These are phyloP conservation scores for Beauveria brongniartii DNA, from an alignment of 2,329 filamentous ascomycete genomes.

Conservation along the genomic window DNA sequence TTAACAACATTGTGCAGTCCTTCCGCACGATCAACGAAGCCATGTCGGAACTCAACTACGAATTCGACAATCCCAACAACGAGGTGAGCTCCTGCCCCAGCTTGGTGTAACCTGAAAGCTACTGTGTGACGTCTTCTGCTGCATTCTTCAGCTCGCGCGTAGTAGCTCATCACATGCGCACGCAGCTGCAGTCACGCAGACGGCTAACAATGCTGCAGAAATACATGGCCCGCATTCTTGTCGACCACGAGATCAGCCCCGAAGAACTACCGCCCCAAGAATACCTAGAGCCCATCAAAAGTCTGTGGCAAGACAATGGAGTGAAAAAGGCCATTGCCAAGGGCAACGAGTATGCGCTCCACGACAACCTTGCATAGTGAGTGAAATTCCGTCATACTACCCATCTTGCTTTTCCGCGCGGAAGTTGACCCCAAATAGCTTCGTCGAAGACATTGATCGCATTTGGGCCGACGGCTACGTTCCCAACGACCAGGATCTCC, in stretches of 20 bases:
- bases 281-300: constrained; percentile 73
- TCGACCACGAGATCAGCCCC: constrained; percentile 73
- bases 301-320: constrained; percentile 74
- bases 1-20: constrained; percentile 87
- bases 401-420: not conserved
- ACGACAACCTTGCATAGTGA: constrained; percentile 92
- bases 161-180: not conserved
- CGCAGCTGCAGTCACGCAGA: not conserved
- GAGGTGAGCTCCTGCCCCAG: constrained; percentile 49
- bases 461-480: constrained; percentile 72
- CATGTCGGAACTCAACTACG: constrained; percentile 76
- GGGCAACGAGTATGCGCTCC: constrained; percentile 92
- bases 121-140: not conserved
- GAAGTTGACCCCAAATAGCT: constrained; percentile 43
- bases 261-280: constrained; percentile 73
- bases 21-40: constrained; percentile 86
- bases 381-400: constrained; percentile 24
- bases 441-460: constrained; percentile 70
- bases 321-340: constrained; percentile 83
- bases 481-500: constrained; percentile 87
- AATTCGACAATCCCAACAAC: constrained; percentile 71
- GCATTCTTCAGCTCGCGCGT: not conserved
- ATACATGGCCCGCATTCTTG: constrained; percentile 67
- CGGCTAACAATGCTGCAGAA: constrained; percentile 42
- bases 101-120: not conserved